These are phyloP conservation scores for Pholiota molesta DNA, from an alignment of 768 basidiomycete genomes.

Conservation along the genomic window DNA sequence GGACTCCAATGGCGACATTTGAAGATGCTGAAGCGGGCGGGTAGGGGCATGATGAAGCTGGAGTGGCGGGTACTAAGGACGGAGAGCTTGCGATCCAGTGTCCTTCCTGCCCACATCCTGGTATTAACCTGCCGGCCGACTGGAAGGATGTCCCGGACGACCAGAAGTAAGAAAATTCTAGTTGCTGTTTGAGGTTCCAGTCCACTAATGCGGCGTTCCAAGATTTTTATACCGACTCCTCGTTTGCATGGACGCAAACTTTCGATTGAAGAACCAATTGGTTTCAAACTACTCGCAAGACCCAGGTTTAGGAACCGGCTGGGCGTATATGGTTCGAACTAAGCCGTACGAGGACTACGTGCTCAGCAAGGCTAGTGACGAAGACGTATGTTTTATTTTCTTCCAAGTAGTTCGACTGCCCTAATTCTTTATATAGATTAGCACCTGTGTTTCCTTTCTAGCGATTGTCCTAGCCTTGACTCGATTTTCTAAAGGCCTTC, in stretches of 20 bases:
- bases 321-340: slow-evolving; percentile 14
- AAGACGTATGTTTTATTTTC: slow-evolving; percentile 12
- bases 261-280: not conserved
- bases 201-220: too few species aligned
- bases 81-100: not conserved
- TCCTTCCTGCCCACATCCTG: slow-evolving; percentile 4
- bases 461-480: slow-evolving; percentile 13
- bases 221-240: slow-evolving; percentile 18
- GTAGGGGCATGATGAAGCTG: not conserved
- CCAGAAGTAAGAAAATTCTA: not conserved
- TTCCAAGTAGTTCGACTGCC: not conserved
- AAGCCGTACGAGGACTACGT: slow-evolving; percentile 14
- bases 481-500: slow-evolving; percentile 12
- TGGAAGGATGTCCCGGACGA: not conserved
- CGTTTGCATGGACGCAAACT: too few species aligned
- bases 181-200: too few species aligned
- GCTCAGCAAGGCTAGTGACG: slow-evolving; percentile 8
- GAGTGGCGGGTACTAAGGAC: not conserved
- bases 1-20: not conserved
- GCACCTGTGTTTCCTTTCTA: slow-evolving; percentile 19
- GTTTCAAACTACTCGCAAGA: slow-evolving; percentile 15
- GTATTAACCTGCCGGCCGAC: not conserved
- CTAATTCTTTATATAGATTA: slow-evolving; percentile 9
- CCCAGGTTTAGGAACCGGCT: not conserved
- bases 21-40: slow-evolving; percentile 1